Evolutionary conservation across 1,284 basidiomycete genomes (phyloP).

Genomic region (Sporisorium scitamineum): DNA sequence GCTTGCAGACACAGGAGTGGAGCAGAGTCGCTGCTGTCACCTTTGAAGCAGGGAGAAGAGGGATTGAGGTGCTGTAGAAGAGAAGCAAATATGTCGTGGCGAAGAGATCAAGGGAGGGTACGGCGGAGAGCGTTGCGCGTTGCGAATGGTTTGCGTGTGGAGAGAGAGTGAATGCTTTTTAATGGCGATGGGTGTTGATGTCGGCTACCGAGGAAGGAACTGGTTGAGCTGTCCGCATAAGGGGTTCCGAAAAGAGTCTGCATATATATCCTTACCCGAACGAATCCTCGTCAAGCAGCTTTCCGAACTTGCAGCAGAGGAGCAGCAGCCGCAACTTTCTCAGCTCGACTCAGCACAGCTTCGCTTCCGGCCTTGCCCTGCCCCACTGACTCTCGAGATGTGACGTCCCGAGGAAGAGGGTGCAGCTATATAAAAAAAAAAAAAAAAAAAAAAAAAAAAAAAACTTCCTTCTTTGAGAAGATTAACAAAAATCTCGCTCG

Average conservation of each 20-base stretch:
- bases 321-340: not conserved
- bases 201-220: not conserved
- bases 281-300: not conserved
- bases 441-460: too few relatives aligned
- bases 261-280: slow-evolving; percentile 2
- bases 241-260: slow-evolving; percentile 1
- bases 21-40: not conserved
- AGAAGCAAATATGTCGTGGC: not conserved
- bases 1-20: not conserved
- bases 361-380: not conserved
- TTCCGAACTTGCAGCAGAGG: not conserved
- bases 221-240: not conserved
- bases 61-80: not conserved
- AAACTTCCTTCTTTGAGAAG: not conserved
- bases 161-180: not conserved
- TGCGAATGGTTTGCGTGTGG: not conserved
- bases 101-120: not conserved
- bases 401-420: not conserved
- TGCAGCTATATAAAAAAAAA: too few relatives aligned
- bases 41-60: not conserved
- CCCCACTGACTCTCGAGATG: not conserved
- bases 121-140: not conserved
- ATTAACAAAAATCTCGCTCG: too few relatives aligned
- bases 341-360: not conserved
- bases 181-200: slow-evolving; percentile 12